A percentile compares a stretch with the other conserved stretches of the same genome.
These are phyloP conservation scores for Neopestalotiopsis clavispora DNA, from an alignment of 2,329 filamentous ascomycete genomes.

Conservation along the genomic window DNA sequence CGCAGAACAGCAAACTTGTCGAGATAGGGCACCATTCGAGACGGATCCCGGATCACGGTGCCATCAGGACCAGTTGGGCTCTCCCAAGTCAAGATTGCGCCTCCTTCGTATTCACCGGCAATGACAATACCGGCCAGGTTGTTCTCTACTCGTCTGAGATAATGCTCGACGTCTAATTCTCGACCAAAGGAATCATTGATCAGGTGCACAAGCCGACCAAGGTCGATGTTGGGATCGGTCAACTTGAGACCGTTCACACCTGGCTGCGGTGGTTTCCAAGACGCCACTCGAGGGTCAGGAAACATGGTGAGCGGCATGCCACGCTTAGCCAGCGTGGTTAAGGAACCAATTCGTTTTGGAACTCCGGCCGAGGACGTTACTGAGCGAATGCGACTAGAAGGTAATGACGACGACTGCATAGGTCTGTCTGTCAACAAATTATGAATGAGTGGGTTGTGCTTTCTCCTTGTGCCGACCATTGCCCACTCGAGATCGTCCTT, in stretches of 20 bases:
- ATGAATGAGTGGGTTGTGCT: slow-evolving; percentile 86
- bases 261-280: slow-evolving; percentile 71
- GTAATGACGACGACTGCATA: slow-evolving; percentile 87
- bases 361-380: slow-evolving; percentile 41
- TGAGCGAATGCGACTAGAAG: slow-evolving; percentile 66
- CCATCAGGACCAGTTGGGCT: slow-evolving; percentile 65
- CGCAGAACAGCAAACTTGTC: slow-evolving; percentile 97
- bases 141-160: slow-evolving; percentile 78
- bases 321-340: slow-evolving; percentile 85
- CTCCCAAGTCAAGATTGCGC: slow-evolving; percentile 95
- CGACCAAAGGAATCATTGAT: slow-evolving; percentile 94
- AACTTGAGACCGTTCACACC: slow-evolving; percentile 68
- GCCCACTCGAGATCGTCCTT: slow-evolving; percentile 60
- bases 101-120: slow-evolving; percentile 95
- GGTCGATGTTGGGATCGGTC: slow-evolving; percentile 81
- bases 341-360: slow-evolving; percentile 38
- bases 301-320: slow-evolving; percentile 89
- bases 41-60: slow-evolving; percentile 57
- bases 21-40: slow-evolving; percentile 84
- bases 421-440: slow-evolving; percentile 96
- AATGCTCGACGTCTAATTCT: slow-evolving; percentile 82
- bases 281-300: slow-evolving; percentile 67
- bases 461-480: slow-evolving; percentile 53
- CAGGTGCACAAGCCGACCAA: slow-evolving; percentile 80
- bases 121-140: slow-evolving; percentile 91